These are phyloP conservation scores for Raffaelea ambrosiae DNA, from an alignment of 2,329 filamentous ascomycete genomes.

Conservation along the genomic window DNA sequence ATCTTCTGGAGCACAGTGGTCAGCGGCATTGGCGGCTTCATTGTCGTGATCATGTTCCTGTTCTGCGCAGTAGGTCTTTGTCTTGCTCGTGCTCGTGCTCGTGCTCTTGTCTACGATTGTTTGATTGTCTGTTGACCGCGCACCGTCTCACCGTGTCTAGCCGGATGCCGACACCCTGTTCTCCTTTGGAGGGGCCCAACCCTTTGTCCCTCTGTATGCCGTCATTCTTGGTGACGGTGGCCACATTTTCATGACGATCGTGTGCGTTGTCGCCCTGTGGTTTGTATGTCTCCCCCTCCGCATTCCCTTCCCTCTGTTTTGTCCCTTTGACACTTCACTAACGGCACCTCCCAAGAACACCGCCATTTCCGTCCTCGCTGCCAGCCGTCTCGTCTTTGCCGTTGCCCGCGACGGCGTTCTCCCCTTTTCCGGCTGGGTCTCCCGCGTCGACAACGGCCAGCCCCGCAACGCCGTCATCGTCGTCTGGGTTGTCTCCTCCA, in stretches of 20 bases:
- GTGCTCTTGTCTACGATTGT: neutral
- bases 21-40: constrained; percentile 9
- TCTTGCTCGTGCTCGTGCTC: neutral
- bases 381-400: constrained; percentile 10
- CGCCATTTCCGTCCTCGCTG: constrained; percentile 10
- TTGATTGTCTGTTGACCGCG: no score
- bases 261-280: constrained; percentile 11
- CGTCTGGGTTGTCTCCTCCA: constrained; percentile 8
- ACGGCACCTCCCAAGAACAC: no score
- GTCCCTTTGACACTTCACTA: neutral
- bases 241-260: constrained; percentile 9
- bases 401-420: constrained; percentile 11
- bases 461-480: constrained; percentile 11
- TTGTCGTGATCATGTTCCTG: constrained; percentile 7
- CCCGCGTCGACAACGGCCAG: constrained; percentile 7
- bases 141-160: neutral
- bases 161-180: constrained; percentile 5
- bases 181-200: constrained; percentile 9
- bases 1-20: constrained; percentile 11
- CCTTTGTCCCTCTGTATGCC: constrained; percentile 10
- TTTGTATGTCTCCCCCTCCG: no score
- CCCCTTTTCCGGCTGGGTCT: constrained; percentile 6
- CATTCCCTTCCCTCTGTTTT: neutral
- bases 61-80: constrained; percentile 4
- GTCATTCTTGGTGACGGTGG: constrained; percentile 8